Evolutionary conservation across 306 rosid species (phyloP).

Genomic region (Rosa lucieae): DNA sequence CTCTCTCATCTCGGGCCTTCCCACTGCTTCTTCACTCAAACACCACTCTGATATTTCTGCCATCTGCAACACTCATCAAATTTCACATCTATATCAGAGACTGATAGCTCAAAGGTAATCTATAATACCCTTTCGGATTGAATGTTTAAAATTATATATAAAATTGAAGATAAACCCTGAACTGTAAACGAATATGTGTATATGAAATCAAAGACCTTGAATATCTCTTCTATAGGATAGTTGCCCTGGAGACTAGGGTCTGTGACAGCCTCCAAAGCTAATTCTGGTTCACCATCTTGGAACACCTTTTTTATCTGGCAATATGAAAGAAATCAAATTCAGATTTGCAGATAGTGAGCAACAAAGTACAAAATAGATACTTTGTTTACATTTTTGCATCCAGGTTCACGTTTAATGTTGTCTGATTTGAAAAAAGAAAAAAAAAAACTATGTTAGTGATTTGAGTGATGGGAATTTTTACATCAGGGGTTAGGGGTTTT

Average conservation of each 20-base stretch:
- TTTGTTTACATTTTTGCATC: neutral
- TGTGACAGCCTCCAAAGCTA: conserved; percentile 48
- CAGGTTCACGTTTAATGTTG: neutral
- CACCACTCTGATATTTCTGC: conserved; percentile 61
- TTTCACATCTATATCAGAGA: neutral
- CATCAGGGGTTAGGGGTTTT: neutral
- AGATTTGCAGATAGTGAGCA: neutral
- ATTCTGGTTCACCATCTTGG: conserved; percentile 45
- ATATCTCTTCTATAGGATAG: conserved; percentile 52
- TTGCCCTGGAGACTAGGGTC: conserved; percentile 58
- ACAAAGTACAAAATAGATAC: neutral
- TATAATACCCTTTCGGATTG: neutral
- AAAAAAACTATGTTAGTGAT: no score
- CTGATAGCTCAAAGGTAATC: neutral
- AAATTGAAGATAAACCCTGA: neutral
- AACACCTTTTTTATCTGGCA: conserved; percentile 55
- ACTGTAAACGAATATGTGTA: neutral
- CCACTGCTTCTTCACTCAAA: conserved; percentile 60
- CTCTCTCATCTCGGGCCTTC: conserved; percentile 77
- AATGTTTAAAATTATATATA: neutral
- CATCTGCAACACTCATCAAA: conserved; percentile 44
- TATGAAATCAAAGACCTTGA: conserved; percentile 42
- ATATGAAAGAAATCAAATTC: conserved; percentile 23
- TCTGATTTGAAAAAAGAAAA: no score
- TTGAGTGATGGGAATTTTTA: neutral